phyloP scores from a whole-genome alignment of 1,139 yeast species.

The Yamadazyma blattariae region DNA sequence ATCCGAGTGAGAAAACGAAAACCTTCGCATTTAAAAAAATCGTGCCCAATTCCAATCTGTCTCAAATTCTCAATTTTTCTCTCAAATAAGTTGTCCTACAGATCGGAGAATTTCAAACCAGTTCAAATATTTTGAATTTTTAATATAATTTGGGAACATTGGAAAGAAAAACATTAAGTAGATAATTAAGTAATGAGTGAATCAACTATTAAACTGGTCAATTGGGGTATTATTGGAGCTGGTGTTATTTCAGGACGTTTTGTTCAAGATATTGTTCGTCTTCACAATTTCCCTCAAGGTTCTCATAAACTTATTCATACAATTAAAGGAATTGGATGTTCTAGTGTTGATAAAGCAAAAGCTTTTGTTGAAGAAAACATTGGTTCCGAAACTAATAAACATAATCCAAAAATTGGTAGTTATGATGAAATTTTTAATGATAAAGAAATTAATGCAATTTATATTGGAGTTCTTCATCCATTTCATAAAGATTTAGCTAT shows the following conservation, averaged over 20 bases:
- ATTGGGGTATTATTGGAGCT: too few species aligned
- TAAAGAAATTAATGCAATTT: conserved; percentile 52
- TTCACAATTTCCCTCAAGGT: conserved; percentile 1
- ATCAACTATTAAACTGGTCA: too few species aligned
- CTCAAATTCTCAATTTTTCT: too few species aligned
- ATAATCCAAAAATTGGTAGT: conserved; percentile 13
- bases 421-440: too few species aligned
- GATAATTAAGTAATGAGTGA: too few species aligned
- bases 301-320: neutral
- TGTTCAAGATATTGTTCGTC: conserved; percentile 26
- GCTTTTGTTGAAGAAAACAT: conserved; percentile 15
- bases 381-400: conserved; percentile 1
- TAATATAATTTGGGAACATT: too few species aligned
- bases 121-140: too few species aligned
- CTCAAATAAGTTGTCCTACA: too few species aligned
- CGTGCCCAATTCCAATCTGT: too few species aligned
- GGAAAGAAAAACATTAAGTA: too few species aligned
- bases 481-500: conserved; percentile 49
- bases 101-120: too few species aligned
- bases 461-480: conserved; percentile 58
- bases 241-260: too few species aligned
- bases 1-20: conserved; percentile 1
- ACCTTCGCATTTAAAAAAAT: neutral
- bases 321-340: conserved; percentile 23
- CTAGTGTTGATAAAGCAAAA: conserved; percentile 24